Evolutionary conservation across 306 rosid genomes (phyloP).

Genomic region (Dalbergia cultrata): DNA sequence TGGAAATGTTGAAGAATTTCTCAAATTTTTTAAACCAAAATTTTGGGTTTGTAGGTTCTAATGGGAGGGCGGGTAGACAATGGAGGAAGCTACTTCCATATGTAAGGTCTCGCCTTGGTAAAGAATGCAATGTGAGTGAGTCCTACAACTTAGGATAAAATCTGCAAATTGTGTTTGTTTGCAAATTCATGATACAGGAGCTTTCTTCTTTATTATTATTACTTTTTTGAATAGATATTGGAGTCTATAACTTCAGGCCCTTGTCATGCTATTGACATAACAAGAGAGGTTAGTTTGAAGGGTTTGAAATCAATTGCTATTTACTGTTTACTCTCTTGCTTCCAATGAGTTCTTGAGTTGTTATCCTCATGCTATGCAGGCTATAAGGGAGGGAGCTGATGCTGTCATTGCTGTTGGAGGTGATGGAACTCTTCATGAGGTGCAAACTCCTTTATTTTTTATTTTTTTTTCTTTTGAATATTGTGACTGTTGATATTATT

Average conservation of each 20-base stretch:
- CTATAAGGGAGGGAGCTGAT: constrained; percentile 90
- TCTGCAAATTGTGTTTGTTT: constrained; percentile 10
- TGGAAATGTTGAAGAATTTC: constrained; percentile 7
- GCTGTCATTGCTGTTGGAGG: constrained; percentile 98
- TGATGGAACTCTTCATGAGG: constrained; percentile 99
- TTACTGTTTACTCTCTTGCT: neutral
- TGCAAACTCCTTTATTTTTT: constrained; percentile 38
- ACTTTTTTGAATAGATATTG: constrained; percentile 67
- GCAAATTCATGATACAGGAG: constrained; percentile 8
- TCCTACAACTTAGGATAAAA: neutral
- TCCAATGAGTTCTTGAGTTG: constrained; percentile 23
- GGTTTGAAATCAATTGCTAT: constrained; percentile 36
- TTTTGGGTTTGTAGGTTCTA: constrained; percentile 74
- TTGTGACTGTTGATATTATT: constrained; percentile 12
- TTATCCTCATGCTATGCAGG: constrained; percentile 57
- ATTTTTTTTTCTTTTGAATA: neutral
- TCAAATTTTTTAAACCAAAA: constrained; percentile 14
- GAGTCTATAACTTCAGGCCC: constrained; percentile 96
- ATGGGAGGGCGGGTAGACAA: constrained; percentile 86
- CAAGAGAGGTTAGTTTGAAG: constrained; percentile 78
- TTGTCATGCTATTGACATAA: constrained; percentile 92
- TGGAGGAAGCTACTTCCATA: constrained; percentile 94
- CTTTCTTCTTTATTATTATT: neutral
- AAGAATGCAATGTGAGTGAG: constrained; percentile 76
- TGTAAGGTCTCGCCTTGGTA: constrained; percentile 80